Evolutionary conservation across 805 yeast species (phyloP).

Genomic region (Lipomyces yamadae): DNA sequence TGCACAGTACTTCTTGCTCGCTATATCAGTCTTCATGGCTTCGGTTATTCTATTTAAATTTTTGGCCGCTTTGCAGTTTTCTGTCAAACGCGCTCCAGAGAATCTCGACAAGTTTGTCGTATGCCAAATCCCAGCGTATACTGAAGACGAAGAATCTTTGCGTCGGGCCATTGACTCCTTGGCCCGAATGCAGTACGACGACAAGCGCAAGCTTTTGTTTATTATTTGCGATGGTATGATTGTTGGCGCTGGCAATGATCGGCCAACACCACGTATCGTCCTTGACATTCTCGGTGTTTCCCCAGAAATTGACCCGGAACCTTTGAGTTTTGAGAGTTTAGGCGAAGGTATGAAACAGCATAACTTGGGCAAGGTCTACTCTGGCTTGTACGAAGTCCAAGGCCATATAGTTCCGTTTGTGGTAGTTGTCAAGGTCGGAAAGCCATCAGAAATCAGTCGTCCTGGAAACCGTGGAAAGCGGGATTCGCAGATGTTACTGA

Average conservation of each 20-base stretch:
- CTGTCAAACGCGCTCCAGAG: conserved; percentile 46
- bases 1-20: conserved; percentile 51
- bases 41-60: conserved; percentile 47
- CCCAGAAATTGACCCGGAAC: conserved; percentile 58
- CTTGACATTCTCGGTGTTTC: conserved; percentile 60
- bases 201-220: conserved; percentile 61
- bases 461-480: conserved; percentile 73
- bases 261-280: conserved; percentile 62
- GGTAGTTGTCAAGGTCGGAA: conserved; percentile 64
- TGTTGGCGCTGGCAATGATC: conserved; percentile 65
- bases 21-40: conserved; percentile 48
- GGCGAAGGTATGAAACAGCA: conserved; percentile 67
- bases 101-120: conserved; percentile 49
- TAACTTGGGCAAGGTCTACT: conserved; percentile 64
- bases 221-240: conserved; percentile 66
- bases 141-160: conserved; percentile 61
- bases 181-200: conserved; percentile 62
- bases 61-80: conserved; percentile 50
- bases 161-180: conserved; percentile 63
- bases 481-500: conserved; percentile 63
- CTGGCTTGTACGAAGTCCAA: conserved; percentile 62
- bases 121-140: conserved; percentile 61
- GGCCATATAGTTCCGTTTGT: conserved; percentile 62
- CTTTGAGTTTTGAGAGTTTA: conserved; percentile 59
- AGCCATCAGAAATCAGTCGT: conserved; percentile 59